Base-by-base conservation (phyloP, 768 basidiomycete species). In the Pisolithus marmoratus region DNA sequence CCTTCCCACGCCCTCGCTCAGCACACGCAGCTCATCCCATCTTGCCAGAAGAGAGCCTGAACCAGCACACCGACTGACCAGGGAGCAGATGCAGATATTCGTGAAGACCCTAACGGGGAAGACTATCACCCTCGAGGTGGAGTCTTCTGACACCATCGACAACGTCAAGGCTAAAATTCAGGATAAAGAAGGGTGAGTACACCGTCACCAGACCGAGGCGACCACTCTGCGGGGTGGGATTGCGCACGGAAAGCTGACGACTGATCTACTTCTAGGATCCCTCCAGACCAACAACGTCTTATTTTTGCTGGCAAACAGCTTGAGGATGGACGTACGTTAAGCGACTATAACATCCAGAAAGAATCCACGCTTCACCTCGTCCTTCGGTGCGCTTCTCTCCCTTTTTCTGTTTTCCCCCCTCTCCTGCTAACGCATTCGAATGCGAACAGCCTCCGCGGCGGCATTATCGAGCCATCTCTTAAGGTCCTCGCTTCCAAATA, bases 291-390 rank as follows among this genome's bases (percentile, higher is more conserved):
- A 70, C 93, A 96, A 66, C 87, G 93, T 53, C 79, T 96, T 56
- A 96, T 94, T 71, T 93, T 97, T 60, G 95, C 95, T 53, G 95
- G 95, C 49, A 98, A 98, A 81, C 95, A 97, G 72, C 84, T 97
- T 53, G 95, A 98, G 74, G 95, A 98, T 71, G 95, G 95, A 44
- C 89, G 95, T 62, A 97, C 94, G 7, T 77, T 97, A 41, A 87
- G 82, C 60, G 95, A 98, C 74, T 97, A 95, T 80, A 95, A 95
- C 77, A 96, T 95, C 67, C 93, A 94, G 77, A 94, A 94, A 75
- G 94, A 97, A 73, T 94, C 92, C 20, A 98, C 94, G 24, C 90
- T 98, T 60, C 94, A 98, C 75, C 78, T 97, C 62, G 94, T 97
- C 60, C 91, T 95, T 71, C 91, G 92, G 90, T 90, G 55, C 66